Conservation (phyloP, 2,329 filamentous ascomycete species). For the Ceratocystis smalleyi region DNA sequence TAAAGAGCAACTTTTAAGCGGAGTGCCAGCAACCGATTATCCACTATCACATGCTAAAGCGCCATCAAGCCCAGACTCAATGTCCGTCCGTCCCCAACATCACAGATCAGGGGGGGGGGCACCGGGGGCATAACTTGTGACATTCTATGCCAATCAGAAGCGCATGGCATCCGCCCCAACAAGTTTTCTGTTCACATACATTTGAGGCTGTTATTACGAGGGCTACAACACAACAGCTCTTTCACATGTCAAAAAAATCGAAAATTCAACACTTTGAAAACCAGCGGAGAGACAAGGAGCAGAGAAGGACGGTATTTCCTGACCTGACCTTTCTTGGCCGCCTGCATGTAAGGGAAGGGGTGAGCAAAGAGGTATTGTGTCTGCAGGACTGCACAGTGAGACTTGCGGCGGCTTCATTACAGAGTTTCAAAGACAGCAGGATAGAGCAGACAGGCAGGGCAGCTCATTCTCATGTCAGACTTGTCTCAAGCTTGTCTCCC, state of each 20-base stretch:
- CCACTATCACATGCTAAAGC: slow-evolving; percentile 4
- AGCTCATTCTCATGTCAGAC: no score
- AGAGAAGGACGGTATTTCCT: not conserved
- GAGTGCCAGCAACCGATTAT: not conserved
- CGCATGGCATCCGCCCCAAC: not conserved
- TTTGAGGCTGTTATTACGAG: not conserved
- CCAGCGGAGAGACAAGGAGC: not conserved
- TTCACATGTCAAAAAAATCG: slow-evolving; percentile 9
- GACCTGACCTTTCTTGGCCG: no score
- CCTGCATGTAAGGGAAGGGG: no score
- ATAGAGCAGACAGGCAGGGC: no score
- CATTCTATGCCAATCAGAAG: not conserved
- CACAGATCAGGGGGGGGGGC: not conserved
- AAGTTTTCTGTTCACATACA: not conserved
- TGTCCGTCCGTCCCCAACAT: not conserved
- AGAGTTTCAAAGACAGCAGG: no score
- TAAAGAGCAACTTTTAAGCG: not conserved
- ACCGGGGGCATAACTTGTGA: not conserved
- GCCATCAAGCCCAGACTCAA: not conserved
- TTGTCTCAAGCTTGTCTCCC: no score
- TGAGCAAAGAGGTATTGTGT: no score
- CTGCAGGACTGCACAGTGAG: no score
- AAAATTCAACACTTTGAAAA: not conserved
- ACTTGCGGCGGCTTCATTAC: no score
- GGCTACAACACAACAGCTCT: not conserved